Percentiles rank a stretch among this genome's conserved stretches.
Conservation (phyloP, 805 yeast species). For the Sungouiella thailandica region DNA sequence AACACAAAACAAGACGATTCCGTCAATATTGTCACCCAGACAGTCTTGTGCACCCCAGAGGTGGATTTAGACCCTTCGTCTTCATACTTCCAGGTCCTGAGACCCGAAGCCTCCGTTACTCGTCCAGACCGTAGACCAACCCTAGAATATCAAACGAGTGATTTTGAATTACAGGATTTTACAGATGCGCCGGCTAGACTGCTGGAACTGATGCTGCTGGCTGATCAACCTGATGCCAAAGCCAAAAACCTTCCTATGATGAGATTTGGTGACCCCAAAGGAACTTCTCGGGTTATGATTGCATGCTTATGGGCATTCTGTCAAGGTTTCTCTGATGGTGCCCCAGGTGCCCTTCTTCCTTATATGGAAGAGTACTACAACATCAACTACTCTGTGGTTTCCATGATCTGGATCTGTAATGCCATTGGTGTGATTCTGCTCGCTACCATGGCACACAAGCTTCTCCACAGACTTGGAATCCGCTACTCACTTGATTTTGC, state of each 20-base stretch:
- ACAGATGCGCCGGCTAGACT: no score
- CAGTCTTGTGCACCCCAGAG: not conserved
- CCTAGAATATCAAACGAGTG: not conserved
- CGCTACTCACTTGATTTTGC: conserved; percentile 38
- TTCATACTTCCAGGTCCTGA: not conserved
- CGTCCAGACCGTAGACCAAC: not conserved
- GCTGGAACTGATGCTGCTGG: no score
- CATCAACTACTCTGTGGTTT: conserved; percentile 49
- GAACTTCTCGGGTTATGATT: conserved; percentile 39
- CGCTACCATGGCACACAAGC: conserved; percentile 44
- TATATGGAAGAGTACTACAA: conserved; percentile 45
- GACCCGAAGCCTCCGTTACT: not conserved
- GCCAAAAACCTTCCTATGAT: no score
- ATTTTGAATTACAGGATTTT: not conserved
- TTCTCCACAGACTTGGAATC: conserved; percentile 39
- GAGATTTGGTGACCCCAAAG: no score
- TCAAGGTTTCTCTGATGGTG: conserved; percentile 49
- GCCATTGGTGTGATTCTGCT: conserved; percentile 51
- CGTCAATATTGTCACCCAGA: not conserved
- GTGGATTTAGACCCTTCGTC: not conserved
- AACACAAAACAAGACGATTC: no score
- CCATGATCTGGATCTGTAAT: conserved; percentile 53
- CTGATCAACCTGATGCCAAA: no score
- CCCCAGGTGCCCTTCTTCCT: conserved; percentile 59
- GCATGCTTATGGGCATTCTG: conserved; percentile 37